Evolutionary conservation across 2,329 filamentous ascomycete genomes (phyloP), one percentile per base, ranked within the genome.

Genomic region (Neofusicoccum laricinum): DNA sequence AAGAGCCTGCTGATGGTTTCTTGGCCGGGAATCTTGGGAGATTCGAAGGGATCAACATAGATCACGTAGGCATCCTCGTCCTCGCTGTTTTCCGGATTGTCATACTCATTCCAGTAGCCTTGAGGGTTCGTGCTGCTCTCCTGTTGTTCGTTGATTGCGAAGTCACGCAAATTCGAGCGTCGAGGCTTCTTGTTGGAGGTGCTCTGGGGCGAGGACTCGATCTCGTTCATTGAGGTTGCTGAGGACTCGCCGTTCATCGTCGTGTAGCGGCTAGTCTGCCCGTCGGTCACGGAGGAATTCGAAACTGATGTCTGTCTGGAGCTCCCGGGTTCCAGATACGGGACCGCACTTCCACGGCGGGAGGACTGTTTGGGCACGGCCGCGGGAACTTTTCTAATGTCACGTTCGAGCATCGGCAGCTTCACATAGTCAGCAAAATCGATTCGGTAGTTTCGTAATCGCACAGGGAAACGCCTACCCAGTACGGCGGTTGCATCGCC

Each of bases 51-150:
- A 71, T 93, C 85, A 65, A 94, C 81, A 70, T 91, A 92, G 68
- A 95, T 88, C 49, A 86, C 84, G 74, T 92, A 95, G 34, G 84
- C 84, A 48, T 71, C 69, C 19, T 87, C 83, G 14, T 82, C 78
- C 2, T 84, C 86, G 11, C 69, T 75, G 63, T 93, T 90, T 73
- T 91, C 92, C 8, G 90, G 90, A 72, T 93, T 80, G 69, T 96
- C 92, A 75, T 94, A 95, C 75, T 96, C 92, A 75, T 91, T 94
- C 91, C 92, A 96, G 73, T 94, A 95, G 58, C 75, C 66, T 38
- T 64, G 58, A n/a, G n/a, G 7, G 48, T 30, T 41, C 38, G 14
- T 21, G 65, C 66, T 43, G 15, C 45, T 3, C 67, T 40, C 61
- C 61, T 41, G 51, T 2, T 34, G 50, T 17, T 57, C 48, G 14